A percentile compares a stretch with the other conserved stretches of the same genome.
Evolutionary conservation across 495 filamentous ascomycete genomes (phyloP).

Genomic region (Viridothelium virens): DNA sequence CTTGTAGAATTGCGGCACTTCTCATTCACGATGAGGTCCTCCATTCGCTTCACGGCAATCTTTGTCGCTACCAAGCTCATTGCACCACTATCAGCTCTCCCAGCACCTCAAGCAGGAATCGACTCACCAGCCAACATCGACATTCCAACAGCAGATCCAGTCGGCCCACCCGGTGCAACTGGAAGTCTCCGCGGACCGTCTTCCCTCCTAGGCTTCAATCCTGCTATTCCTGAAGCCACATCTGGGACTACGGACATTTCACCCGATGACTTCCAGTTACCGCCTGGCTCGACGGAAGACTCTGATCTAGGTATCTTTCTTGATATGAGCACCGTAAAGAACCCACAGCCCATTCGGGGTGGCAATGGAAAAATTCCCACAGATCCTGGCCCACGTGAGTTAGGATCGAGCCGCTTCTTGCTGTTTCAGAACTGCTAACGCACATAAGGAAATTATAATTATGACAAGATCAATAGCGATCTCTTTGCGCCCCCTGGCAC

Average conservation of each 20-base stretch:
- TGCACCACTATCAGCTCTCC: not conserved
- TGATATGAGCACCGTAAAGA: slow-evolving; percentile 52
- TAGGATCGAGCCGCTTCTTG: slow-evolving; percentile 11
- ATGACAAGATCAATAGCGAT: slow-evolving; percentile 60
- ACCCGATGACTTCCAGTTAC: slow-evolving; percentile 32
- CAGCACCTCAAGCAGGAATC: slow-evolving; percentile 6
- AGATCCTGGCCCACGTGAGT: slow-evolving; percentile 54
- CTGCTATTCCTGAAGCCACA: slow-evolving; percentile 4
- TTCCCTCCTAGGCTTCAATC: not conserved
- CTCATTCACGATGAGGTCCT: not conserved
- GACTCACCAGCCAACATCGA: not conserved
- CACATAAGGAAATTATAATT: slow-evolving; percentile 44
- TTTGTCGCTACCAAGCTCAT: not conserved
- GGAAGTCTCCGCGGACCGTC: slow-evolving; percentile 11
- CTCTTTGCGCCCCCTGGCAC: slow-evolving; percentile 58
- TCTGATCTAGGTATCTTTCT: slow-evolving; percentile 53
- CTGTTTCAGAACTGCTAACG: slow-evolving; percentile 1
- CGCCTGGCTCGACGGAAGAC: slow-evolving; percentile 50
- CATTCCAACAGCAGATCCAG: slow-evolving; percentile 12
- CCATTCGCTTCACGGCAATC: not conserved
- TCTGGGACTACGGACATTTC: slow-evolving; percentile 19
- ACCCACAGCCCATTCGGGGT: slow-evolving; percentile 61
- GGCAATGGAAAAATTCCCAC: slow-evolving; percentile 46
- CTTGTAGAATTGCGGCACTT: not conserved
- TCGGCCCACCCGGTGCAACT: slow-evolving; percentile 7